phyloP scores from a whole-genome alignment of 83 land plant genomes.

The Isoetes engelmannii region DNA sequence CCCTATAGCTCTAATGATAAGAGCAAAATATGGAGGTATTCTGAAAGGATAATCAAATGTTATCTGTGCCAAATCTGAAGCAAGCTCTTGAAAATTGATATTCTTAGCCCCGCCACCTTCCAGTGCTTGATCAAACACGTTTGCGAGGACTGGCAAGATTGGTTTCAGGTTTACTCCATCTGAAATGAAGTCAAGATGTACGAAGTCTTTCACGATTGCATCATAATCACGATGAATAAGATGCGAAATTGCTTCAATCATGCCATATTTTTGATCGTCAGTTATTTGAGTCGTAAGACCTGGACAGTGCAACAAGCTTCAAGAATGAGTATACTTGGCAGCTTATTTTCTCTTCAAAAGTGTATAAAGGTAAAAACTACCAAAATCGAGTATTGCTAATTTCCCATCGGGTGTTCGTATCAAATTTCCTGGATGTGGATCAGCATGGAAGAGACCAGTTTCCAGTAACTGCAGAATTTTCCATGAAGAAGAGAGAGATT shows the following conservation, averaged over 20 bases:
- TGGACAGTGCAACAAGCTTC: slow-evolving; percentile 25
- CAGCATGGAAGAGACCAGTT: slow-evolving; percentile 98
- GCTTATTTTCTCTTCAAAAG: not conserved
- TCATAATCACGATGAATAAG: slow-evolving; percentile 97
- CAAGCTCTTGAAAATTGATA: slow-evolving; percentile 97
- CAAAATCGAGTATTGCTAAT: slow-evolving; percentile 96
- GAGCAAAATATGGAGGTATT: slow-evolving; percentile 98
- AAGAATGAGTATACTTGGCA: not conserved
- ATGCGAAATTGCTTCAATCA: slow-evolving; percentile 99
- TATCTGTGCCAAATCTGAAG: slow-evolving; percentile 98
- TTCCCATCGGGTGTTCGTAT: slow-evolving; percentile 99
- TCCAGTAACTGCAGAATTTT: slow-evolving; percentile 63
- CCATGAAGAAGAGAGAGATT: too few relatives aligned
- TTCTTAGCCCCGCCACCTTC: slow-evolving; percentile 99
- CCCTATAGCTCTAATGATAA: slow-evolving; percentile 96
- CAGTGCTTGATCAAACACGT: slow-evolving; percentile 99
- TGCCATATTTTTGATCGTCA: slow-evolving; percentile 96
- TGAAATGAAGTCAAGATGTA: slow-evolving; percentile 85
- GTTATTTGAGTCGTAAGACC: slow-evolving; percentile 95
- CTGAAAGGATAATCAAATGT: slow-evolving; percentile 99
- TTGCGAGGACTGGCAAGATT: slow-evolving; percentile 91
- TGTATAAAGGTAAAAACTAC: slow-evolving; percentile 34
- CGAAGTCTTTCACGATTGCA: slow-evolving; percentile 97
- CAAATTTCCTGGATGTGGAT: slow-evolving; percentile 99
- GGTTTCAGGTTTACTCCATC: slow-evolving; percentile 95